Percentiles rank a stretch among this genome's conserved stretches.
These are phyloP conservation scores for Cadophora malorum DNA, from an alignment of 2,329 filamentous ascomycete genomes.

Conservation along the genomic window DNA sequence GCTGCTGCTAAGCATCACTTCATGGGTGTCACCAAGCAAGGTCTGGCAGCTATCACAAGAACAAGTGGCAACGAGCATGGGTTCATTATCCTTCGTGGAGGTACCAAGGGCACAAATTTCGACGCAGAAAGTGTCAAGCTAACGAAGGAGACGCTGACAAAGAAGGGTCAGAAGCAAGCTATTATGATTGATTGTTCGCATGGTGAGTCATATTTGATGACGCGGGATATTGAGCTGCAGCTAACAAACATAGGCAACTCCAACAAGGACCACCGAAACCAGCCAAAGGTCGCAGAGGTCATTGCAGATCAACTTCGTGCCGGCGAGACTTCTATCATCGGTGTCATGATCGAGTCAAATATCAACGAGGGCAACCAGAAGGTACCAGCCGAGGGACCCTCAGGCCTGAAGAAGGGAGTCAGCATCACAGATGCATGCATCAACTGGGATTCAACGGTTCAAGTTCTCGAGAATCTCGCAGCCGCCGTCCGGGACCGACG, in stretches of 20 bases:
- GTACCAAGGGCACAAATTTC: slow-evolving; percentile 91
- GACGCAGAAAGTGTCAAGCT: slow-evolving; percentile 82
- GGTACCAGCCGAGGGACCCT: slow-evolving; percentile 81
- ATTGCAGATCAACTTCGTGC: slow-evolving; percentile 85
- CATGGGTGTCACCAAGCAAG: slow-evolving; percentile 98
- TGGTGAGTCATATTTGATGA: slow-evolving; percentile 58
- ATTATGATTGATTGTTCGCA: slow-evolving; percentile 99
- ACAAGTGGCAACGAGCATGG: slow-evolving; percentile 96
- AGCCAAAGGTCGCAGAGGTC: slow-evolving; percentile 86
- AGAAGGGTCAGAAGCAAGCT: slow-evolving; percentile 84
- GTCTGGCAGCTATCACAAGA: slow-evolving; percentile 90
- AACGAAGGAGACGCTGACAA: slow-evolving; percentile 77
- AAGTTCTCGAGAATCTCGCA: slow-evolving; percentile 83
- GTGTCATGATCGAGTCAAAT: slow-evolving; percentile 99
- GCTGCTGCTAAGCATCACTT: slow-evolving; percentile 91
- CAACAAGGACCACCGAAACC: slow-evolving; percentile 96
- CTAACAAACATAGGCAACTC: slow-evolving; percentile 74
- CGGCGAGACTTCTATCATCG: slow-evolving; percentile 87
- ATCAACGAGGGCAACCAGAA: slow-evolving; percentile 92
- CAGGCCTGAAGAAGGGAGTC: slow-evolving; percentile 83
- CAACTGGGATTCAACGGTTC: slow-evolving; percentile 84
- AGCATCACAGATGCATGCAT: slow-evolving; percentile 98
- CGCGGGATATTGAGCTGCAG: not conserved
- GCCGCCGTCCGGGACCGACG: slow-evolving; percentile 81
- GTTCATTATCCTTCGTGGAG: slow-evolving; percentile 94